Conservation (phyloP, 495 filamentous ascomycete genomes). For the Podospora appendiculata region DNA sequence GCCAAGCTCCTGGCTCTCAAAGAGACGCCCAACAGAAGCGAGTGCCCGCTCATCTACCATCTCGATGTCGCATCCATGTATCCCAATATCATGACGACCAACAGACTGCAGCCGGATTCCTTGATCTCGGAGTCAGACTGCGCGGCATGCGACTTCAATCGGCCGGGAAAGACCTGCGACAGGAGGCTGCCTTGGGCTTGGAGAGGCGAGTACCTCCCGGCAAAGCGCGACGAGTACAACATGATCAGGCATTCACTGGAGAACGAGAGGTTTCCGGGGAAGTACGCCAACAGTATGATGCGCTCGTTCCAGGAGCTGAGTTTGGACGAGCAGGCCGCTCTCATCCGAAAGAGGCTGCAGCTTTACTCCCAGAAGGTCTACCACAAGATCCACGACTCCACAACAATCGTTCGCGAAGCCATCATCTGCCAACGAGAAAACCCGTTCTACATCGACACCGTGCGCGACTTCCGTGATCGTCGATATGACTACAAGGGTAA, state of each 20-base stretch:
- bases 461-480: conserved; percentile 89
- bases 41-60: conserved; percentile 92
- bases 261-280: conserved; percentile 84
- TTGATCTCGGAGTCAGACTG: conserved; percentile 96
- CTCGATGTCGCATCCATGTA: conserved; percentile 99
- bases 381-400: conserved; percentile 95
- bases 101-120: conserved; percentile 93
- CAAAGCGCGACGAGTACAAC: conserved; percentile 96
- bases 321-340: conserved; percentile 70
- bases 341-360: conserved; percentile 80
- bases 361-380: conserved; percentile 98
- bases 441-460: conserved; percentile 96
- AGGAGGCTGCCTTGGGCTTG: conserved; percentile 93
- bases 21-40: conserved; percentile 68
- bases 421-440: conserved; percentile 99
- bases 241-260: conserved; percentile 94
- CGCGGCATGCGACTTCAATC: conserved; percentile 96
- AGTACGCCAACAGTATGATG: conserved; percentile 57
- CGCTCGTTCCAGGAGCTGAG: conserved; percentile 75
- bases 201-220: conserved; percentile 95
- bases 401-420: conserved; percentile 86
- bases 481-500: conserved; percentile 97
- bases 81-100: conserved; percentile 99
- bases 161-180: conserved; percentile 96
- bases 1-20: conserved; percentile 67